Evolutionary conservation across 805 yeast species (phyloP).

Genomic region (Candida dajiaensis): DNA sequence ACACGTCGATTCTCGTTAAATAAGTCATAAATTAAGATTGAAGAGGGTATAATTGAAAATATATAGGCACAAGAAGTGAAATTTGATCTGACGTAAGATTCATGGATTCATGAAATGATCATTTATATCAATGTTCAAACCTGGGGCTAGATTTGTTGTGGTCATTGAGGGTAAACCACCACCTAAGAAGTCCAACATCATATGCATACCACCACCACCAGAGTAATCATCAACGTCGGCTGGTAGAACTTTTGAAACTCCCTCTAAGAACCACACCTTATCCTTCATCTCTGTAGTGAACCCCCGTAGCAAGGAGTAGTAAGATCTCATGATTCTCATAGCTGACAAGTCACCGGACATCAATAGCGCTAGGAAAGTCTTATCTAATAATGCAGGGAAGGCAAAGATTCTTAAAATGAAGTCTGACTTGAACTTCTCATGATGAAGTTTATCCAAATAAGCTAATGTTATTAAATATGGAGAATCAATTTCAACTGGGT

Average conservation of each 20-base stretch:
- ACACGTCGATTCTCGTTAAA: no score
- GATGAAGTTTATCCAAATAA: constrained; percentile 74
- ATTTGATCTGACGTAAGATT: neutral
- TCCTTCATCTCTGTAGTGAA: constrained; percentile 86
- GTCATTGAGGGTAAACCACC: constrained; percentile 52
- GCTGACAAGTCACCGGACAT: constrained; percentile 85
- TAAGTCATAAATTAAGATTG: neutral
- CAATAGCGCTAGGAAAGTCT: constrained; percentile 65
- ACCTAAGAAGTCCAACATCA: constrained; percentile 84
- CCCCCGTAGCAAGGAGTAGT: constrained; percentile 73
- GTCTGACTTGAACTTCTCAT: constrained; percentile 78
- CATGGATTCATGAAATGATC: constrained; percentile 24
- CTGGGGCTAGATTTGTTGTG: constrained; percentile 30
- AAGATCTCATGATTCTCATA: constrained; percentile 85
- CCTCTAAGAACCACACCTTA: constrained; percentile 90
- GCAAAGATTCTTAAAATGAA: constrained; percentile 85
- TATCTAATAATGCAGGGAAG: constrained; percentile 87
- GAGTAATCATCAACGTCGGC: constrained; percentile 88
- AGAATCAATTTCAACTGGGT: constrained; percentile 77
- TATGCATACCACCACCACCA: constrained; percentile 88
- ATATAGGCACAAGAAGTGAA: neutral
- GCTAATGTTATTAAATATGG: constrained; percentile 87
- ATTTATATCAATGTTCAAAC: constrained; percentile 23
- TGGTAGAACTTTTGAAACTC: constrained; percentile 82
- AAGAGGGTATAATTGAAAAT: neutral